phyloP scores from a whole-genome alignment of 2,329 filamentous ascomycete genomes.

The Ceratocystis destructans region DNA sequence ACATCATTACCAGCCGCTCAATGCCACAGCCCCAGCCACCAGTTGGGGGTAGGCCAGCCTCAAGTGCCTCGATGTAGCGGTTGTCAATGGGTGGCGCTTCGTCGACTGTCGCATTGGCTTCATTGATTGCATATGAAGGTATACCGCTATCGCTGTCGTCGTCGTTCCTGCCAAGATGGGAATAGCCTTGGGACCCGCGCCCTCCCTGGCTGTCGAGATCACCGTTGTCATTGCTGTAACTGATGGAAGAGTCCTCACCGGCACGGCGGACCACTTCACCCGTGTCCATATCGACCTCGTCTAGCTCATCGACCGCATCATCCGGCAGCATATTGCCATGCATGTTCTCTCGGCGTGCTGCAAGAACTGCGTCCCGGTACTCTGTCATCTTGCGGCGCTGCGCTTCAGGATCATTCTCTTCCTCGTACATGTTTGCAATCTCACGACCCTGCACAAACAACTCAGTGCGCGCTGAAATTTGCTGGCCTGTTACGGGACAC shows the following conservation, averaged over 20 bases:
- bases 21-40: slow-evolving; percentile 94
- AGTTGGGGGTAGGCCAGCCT: slow-evolving; percentile 85
- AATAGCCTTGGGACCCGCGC: background rate
- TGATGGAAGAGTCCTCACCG: background rate
- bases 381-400: slow-evolving; percentile 70
- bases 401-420: slow-evolving; percentile 84
- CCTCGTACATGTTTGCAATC: slow-evolving; percentile 93
- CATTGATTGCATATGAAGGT: background rate
- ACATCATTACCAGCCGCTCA: slow-evolving; percentile 83
- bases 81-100: slow-evolving; percentile 49
- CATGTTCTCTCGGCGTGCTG: slow-evolving; percentile 22
- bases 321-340: slow-evolving; percentile 23
- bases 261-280: slow-evolving; percentile 17
- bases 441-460: slow-evolving; percentile 71
- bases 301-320: slow-evolving; percentile 19
- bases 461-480: slow-evolving; percentile 69
- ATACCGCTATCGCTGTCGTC: background rate
- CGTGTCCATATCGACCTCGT: slow-evolving; percentile 29
- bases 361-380: slow-evolving; percentile 28
- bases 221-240: background rate
- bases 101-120: slow-evolving; percentile 19
- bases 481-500: slow-evolving; percentile 53
- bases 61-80: slow-evolving; percentile 69
- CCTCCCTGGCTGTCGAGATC: background rate
- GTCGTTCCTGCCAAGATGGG: background rate